A percentile compares a stretch with the other conserved stretches of the same genome.
Conservation (phyloP, 768 basidiomycete genomes). For the Suillus variegatus region DNA sequence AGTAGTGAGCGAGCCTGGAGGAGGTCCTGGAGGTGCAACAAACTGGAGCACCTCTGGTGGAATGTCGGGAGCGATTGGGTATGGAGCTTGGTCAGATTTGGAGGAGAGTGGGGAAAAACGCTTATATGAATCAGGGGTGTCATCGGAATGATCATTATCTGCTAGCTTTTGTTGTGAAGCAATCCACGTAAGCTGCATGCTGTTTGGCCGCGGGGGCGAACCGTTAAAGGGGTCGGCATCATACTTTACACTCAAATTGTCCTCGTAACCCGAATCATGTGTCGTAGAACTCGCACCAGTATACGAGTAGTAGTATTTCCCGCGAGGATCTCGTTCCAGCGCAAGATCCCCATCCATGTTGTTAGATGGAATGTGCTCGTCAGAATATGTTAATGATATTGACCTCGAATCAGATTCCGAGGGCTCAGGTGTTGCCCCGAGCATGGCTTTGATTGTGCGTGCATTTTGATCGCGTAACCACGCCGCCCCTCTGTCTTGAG, state of each 20-base stretch:
- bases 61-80: conserved; percentile 37
- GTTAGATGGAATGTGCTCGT: conserved; percentile 38
- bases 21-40: conserved; percentile 48
- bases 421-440: conserved; percentile 57
- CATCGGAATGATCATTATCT: conserved; percentile 20
- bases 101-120: conserved; percentile 10
- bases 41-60: conserved; percentile 56
- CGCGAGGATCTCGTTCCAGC: conserved; percentile 64
- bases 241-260: conserved; percentile 39
- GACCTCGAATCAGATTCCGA: conserved; percentile 57
- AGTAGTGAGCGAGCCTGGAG: conserved; percentile 65
- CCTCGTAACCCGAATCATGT: conserved; percentile 58
- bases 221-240: conserved; percentile 30
- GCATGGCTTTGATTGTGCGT: conserved; percentile 59
- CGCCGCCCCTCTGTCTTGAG: conserved; percentile 67
- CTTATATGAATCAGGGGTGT: conserved; percentile 15
- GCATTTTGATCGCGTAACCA: conserved; percentile 86
- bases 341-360: conserved; percentile 61
- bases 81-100: conserved; percentile 18
- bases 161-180: conserved; percentile 48
- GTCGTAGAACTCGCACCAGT: conserved; percentile 48
- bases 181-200: conserved; percentile 68
- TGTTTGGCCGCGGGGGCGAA: conserved; percentile 51
- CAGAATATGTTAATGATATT: conserved; percentile 31
- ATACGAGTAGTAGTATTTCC: conserved; percentile 80